A percentile compares a stretch with the other conserved stretches of the same genome.
Conservation (phyloP, 495 filamentous ascomycete species). For the Aeminium ludgeri region DNA sequence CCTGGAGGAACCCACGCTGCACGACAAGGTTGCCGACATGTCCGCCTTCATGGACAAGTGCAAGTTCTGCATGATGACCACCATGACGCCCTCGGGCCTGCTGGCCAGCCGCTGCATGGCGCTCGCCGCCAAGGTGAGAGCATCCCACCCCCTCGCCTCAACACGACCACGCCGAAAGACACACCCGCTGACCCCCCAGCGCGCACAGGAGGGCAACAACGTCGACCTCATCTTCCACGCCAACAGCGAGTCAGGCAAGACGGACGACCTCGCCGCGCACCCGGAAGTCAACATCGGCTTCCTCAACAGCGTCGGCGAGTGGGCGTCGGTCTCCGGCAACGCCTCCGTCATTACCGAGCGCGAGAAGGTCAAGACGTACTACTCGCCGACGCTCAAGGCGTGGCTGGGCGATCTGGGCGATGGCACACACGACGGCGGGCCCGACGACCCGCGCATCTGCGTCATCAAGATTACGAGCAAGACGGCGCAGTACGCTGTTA, state of each 20-base stretch:
- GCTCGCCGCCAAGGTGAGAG: conserved; percentile 56
- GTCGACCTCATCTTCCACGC: conserved; percentile 87
- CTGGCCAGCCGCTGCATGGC: conserved; percentile 81
- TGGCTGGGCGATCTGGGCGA: conserved; percentile 89
- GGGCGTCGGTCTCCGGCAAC: conserved; percentile 67
- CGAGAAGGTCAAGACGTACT: conserved; percentile 54
- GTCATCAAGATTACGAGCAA: conserved; percentile 48
- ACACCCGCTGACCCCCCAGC: conserved; percentile 1
- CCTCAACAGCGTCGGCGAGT: conserved; percentile 54
- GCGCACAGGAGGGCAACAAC: conserved; percentile 50
- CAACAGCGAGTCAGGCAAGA: conserved; percentile 87
- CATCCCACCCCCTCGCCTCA: not conserved
- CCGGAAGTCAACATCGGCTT: conserved; percentile 75
- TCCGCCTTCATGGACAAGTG: conserved; percentile 44
- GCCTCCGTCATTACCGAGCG: conserved; percentile 52
- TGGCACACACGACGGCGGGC: conserved; percentile 67
- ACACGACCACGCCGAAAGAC: conserved; percentile 1
- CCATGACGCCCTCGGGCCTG: conserved; percentile 34
- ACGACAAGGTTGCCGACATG: conserved; percentile 68
- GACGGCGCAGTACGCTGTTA: conserved; percentile 46
- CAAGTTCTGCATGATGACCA: conserved; percentile 73
- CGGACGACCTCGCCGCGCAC: conserved; percentile 60
- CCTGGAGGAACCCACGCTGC: conserved; percentile 41
- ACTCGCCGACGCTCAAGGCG: conserved; percentile 56
- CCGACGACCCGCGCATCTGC: conserved; percentile 63